Evolutionary conservation across 2,329 filamentous ascomycete genomes (phyloP), one percentile per base, ranked within the genome.

Genomic region (Trichoderma semiorbis): DNA sequence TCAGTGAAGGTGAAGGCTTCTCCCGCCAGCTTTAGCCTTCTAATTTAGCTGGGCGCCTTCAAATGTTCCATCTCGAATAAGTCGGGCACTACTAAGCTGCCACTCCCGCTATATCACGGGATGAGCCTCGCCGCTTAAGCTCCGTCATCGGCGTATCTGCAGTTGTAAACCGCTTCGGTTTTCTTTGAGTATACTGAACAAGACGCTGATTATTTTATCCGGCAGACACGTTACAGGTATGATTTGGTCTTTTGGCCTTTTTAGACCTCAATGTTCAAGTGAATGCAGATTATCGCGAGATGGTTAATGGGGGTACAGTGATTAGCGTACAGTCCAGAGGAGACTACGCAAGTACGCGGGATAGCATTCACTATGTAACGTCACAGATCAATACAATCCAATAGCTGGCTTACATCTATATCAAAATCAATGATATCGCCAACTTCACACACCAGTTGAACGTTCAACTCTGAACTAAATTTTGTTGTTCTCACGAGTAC

Each of bases 301-400:
- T 39, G n/a, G 65, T 36, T 61, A 50, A 69, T 26, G 34, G 55
- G 63, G 30, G 16, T n/a, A 50, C 7, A 32, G 7, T 24, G 36
- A 47, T 60, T 69, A 69, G 65, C 65, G 65, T 69, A 60, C 5
- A 43, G 62, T 24, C 50, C n/a, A 34, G 64, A 67, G 64, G 21
- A 60, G 47, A 47, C 36, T 60, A 57, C 16, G 26, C 36, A 32
- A 32, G 65, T 12, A 58, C 30, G 30, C n/a, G 36, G 24, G 53
- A 57, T 68, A 58, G 24, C 34, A 47, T 47, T 60, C 65, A 34
- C 53, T 3, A 69, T 69, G 55, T 47, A 69, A 69, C 65, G 55
- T 69, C 53, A 50, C 65, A 69, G 12, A 36, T 30, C 11, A 30
- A 47, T 10, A 57, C 12, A 16, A 28, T 53, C 24, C 26, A 47